Evolutionary conservation across 164 flowering plant species (phyloP), one percentile per base, ranked within the genome.

Genomic region (Sedum album): DNA sequence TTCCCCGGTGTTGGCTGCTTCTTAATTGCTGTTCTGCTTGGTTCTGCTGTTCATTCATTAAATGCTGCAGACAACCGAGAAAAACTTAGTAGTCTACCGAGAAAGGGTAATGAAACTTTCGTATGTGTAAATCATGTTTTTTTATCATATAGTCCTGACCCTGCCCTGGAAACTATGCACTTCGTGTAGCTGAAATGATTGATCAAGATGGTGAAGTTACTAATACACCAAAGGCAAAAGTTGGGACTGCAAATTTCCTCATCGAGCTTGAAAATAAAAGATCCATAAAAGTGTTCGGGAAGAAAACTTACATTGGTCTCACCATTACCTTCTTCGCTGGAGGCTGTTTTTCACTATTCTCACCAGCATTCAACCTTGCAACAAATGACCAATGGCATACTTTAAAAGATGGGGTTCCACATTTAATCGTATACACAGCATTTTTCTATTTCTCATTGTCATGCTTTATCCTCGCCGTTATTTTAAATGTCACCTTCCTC

Each of bases 361-460:
- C 96, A 0, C 96, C 93, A 2, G 87, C 89, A 73, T 82, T 88
- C 77, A 88, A 90, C 76, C 71, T 90, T 68, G 93, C 96, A 17
- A 86, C 91, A 6, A 90, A 90, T 72, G 93, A 90, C 70, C 96
- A 90, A 69, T 88, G 91, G 88, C 72, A 84, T 74, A 77, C 82
- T 2, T 51, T 88, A 76, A 75, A 81, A 69, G 65, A 77, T 49
- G 91, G 90, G 74, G 91, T 90, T 68, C 85, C 91, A 46, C 87
- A 85, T 53, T 70, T 90, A 77, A 77, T 75, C 6, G 89, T 88
- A 42, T 88, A 88, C 74, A 88, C 96, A 2, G 91, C 94, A 25
- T 90, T 90, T 71, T 90, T 88, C 84, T 86, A 83, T 77, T 90
- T 90, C 81, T 86, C 91, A 0, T 41, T 80, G 23, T 83, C 96